Evolutionary conservation across 257 asterid species (phyloP), one percentile per base, ranked within the genome.

Genomic region (Nicotiana obtusifolia): DNA sequence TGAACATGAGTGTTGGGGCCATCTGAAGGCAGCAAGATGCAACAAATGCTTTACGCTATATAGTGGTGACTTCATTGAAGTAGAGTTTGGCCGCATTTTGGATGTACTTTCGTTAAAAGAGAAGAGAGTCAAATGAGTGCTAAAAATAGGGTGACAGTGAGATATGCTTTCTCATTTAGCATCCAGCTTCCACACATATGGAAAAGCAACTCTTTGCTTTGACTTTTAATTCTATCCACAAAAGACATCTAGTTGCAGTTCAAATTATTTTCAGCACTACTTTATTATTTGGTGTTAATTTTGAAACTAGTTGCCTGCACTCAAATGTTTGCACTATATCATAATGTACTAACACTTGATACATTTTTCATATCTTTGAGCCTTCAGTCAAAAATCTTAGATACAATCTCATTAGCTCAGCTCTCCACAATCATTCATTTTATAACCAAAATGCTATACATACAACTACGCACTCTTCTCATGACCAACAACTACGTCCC

Each of bases 151-250:
- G 80, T 86, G 87, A 84, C 87, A 84, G 30, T 17, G 64, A 76
- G 83, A 77, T 68, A 84, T 82, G 90, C 87, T 84, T 86, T 87
- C 83, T 81, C 81, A 86, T 65, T 82, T 75, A 83, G 41, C 87
- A 83, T 84, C 88, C 78, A 80, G 7, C 68, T 80, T 82, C 87
- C 88, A 81, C 85, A 82, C 16, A 86, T 75, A 81, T 16, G 87
- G 87, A 83, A 86, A 86, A 82, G 41, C 67, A 14, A 7, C 14
- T 73, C 28, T 80, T 66, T 64, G 76, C 35, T 35, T 35, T 14
- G 30, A 28, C 35, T 64, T 68, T 3, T 10, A 49, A 13, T 10
- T 3, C 56, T 49, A 49, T 3, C 17, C 2, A 37, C 47, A 37
- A 37, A 37, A 1, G 0, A 37, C 47, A 37, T 37, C 47, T 37